phyloP scores from a whole-genome alignment of 2,329 filamentous ascomycete species.

The Ilyonectria robusta region DNA sequence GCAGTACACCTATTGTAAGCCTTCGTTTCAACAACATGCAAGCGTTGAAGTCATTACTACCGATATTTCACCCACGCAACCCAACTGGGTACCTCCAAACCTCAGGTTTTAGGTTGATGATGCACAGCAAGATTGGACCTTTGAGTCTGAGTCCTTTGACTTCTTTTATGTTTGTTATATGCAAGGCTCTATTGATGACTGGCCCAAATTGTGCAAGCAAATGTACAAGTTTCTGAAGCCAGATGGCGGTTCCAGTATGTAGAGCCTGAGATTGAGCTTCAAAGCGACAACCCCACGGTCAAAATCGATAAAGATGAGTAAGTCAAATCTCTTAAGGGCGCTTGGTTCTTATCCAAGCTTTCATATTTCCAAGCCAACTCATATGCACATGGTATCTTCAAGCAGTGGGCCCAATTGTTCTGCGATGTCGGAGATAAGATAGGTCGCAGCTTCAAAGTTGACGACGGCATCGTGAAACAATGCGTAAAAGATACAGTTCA shows the following conservation, averaged over 20 bases:
- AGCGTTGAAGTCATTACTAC: background rate
- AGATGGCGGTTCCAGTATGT: constrained; percentile 8
- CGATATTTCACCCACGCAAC: constrained; percentile 15
- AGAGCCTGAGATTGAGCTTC: constrained; percentile 6
- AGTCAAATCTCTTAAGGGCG: background rate
- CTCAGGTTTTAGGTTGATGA: constrained; percentile 16
- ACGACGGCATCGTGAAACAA: constrained; percentile 29
- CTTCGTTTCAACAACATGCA: too few species aligned
- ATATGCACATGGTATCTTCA: constrained; percentile 6
- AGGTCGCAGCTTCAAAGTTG: constrained; percentile 43
- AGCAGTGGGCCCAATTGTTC: constrained; percentile 45
- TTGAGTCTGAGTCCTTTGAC: constrained; percentile 6
- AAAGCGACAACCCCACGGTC: background rate
- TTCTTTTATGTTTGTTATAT: constrained; percentile 9
- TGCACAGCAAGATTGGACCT: constrained; percentile 17
- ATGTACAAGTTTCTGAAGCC: constrained; percentile 12
- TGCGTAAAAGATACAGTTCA: constrained; percentile 49
- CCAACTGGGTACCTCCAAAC: constrained; percentile 12
- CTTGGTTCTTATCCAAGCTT: background rate
- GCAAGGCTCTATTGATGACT: constrained; percentile 16
- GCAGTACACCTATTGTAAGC: too few species aligned
- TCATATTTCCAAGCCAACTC: background rate
- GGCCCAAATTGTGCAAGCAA: constrained; percentile 6
- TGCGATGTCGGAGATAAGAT: constrained; percentile 42
- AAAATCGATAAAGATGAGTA: background rate